Evolutionary conservation across 176 grass and related monocot species (phyloP).

Genomic region (Secale cereale): DNA sequence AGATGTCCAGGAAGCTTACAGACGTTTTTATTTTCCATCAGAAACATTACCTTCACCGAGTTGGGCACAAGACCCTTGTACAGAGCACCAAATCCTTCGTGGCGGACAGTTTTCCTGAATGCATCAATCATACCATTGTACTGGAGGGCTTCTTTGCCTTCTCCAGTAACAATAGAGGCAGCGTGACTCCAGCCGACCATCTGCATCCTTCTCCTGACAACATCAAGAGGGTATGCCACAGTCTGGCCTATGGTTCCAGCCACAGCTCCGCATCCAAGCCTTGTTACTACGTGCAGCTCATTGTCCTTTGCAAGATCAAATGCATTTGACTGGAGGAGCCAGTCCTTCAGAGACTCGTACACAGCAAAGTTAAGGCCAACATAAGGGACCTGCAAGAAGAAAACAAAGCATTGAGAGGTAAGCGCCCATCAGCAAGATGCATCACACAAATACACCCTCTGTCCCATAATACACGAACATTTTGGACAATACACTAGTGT

Average conservation of each 20-base stretch:
- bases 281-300: constrained; percentile 63
- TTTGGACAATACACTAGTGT: no score
- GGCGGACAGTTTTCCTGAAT: constrained; percentile 81
- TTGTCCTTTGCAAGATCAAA: constrained; percentile 73
- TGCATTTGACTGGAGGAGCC: constrained; percentile 58
- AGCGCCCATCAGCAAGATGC: neutral
- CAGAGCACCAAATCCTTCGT: constrained; percentile 83
- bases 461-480: no score
- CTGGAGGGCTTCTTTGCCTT: constrained; percentile 60
- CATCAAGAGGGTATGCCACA: constrained; percentile 97
- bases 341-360: constrained; percentile 94
- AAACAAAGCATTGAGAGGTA: constrained; percentile 1
- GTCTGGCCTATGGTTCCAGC: constrained; percentile 95
- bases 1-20: neutral
- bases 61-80: constrained; percentile 99
- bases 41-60: constrained; percentile 79
- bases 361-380: constrained; percentile 97
- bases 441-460: neutral
- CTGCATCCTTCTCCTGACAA: constrained; percentile 96
- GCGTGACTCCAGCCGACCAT: constrained; percentile 97
- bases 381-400: constrained; percentile 70
- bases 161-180: constrained; percentile 67
- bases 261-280: constrained; percentile 81
- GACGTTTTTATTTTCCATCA: neutral
- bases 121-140: constrained; percentile 95